phyloP scores from a whole-genome alignment of 192 early-diverging fungal species.

The Linnemannia elongata region DNA sequence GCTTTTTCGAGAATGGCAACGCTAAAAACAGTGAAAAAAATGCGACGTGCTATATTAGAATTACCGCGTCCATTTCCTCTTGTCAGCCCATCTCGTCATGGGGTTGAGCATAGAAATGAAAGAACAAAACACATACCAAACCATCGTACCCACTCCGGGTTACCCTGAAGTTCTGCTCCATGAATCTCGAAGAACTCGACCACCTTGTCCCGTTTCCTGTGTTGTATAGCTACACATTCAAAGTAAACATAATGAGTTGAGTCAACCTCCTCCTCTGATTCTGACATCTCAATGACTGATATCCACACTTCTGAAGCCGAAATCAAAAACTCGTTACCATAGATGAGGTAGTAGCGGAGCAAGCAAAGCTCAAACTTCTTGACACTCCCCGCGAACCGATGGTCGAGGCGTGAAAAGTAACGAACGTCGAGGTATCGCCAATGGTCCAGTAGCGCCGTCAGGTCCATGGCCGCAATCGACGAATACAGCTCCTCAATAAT shows the following conservation, averaged over 20 bases:
- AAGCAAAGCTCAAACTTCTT: slow-evolving; percentile 73
- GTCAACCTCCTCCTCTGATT: not conserved
- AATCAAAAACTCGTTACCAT: slow-evolving; percentile 56
- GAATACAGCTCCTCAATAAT: slow-evolving; percentile 71
- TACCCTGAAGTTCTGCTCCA: slow-evolving; percentile 68
- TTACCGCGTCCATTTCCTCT: not conserved
- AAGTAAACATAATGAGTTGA: not conserved
- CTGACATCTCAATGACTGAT: too few species aligned
- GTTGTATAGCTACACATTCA: slow-evolving; percentile 61
- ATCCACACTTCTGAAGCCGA: too few species aligned
- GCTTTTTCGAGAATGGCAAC: slow-evolving; percentile 70
- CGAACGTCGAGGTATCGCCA: slow-evolving; percentile 75
- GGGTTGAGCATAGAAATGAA: not conserved
- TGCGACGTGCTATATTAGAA: not conserved
- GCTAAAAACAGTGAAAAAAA: slow-evolving; percentile 36
- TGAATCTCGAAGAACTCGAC: slow-evolving; percentile 73
- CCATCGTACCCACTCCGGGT: slow-evolving; percentile 73
- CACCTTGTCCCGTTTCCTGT: slow-evolving; percentile 67
- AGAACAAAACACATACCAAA: slow-evolving; percentile 61
- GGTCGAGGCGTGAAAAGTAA: slow-evolving; percentile 74
- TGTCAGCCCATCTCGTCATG: not conserved
- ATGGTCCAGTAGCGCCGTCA: slow-evolving; percentile 65
- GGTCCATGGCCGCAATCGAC: slow-evolving; percentile 64
- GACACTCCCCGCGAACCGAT: slow-evolving; percentile 66
- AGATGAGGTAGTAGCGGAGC: slow-evolving; percentile 70